Percentiles rank a stretch among this genome's conserved stretches.
Conservation (phyloP, 352 stramenopile genomes). For the Salisapilia sapeloensis region DNA sequence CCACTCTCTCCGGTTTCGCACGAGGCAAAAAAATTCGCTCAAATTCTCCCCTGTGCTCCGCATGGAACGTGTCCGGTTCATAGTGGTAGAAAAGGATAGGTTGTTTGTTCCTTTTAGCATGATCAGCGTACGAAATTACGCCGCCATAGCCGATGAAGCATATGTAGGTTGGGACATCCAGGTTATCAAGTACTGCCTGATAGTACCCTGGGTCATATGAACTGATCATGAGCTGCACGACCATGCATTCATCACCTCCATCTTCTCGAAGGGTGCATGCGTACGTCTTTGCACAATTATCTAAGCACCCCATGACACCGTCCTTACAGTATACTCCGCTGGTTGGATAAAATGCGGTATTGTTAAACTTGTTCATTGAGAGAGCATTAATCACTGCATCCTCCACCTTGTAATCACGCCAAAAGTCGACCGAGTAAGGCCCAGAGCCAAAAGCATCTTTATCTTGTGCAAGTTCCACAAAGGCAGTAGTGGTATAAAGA, state of each 20-base stretch:
- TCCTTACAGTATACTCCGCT: constrained; percentile 7
- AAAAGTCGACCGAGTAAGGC: constrained; percentile 18
- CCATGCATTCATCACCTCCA: constrained; percentile 13
- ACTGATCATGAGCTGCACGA: constrained; percentile 19
- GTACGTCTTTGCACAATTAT: constrained; percentile 22
- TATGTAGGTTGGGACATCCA: constrained; percentile 16
- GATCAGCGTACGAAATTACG: constrained; percentile 8
- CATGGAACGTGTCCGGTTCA: constrained; percentile 24
- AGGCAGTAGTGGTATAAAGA: constrained; percentile 15
- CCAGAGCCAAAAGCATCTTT: constrained; percentile 8
- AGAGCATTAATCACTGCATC: constrained; percentile 11
- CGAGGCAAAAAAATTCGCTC: constrained; percentile 19
- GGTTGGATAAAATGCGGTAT: constrained; percentile 10
- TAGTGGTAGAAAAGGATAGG: constrained; percentile 30
- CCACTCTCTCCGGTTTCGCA: constrained; percentile 6
- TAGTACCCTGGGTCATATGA: constrained; percentile 18
- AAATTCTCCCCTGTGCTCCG: constrained; percentile 7
- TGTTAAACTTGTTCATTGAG: constrained; percentile 8
- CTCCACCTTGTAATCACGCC: constrained; percentile 17
- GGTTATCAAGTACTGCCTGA: constrained; percentile 18
- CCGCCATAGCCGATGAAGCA: constrained; percentile 16
- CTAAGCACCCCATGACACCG: constrained; percentile 12
- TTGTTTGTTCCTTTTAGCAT: constrained; percentile 8
- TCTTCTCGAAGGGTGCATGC: constrained; percentile 15
- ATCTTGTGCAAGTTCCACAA: no score